Conservation (phyloP, 129 eudicot species). For the Centaurea solstitialis region DNA sequence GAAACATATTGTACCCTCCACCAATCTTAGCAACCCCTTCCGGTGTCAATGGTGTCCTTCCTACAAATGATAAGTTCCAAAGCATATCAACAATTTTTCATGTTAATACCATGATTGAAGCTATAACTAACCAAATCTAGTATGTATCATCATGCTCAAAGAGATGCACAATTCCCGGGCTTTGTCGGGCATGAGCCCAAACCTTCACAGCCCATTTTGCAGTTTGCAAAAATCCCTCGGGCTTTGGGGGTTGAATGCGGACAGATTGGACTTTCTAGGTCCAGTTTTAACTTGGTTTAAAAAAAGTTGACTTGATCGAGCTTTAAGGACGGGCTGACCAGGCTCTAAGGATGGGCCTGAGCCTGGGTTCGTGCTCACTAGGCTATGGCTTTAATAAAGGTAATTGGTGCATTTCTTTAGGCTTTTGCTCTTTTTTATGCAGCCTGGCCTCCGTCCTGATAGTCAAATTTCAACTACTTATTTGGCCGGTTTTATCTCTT, state of each 20-base stretch:
- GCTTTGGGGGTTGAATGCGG: not conserved
- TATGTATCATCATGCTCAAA: not conserved
- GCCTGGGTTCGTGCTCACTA: too few species aligned
- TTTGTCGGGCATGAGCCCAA: not conserved
- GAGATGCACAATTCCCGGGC: not conserved
- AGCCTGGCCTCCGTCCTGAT: not conserved
- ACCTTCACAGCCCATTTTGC: not conserved
- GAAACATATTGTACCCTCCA: conserved; percentile 74
- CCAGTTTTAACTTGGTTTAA: too few species aligned
- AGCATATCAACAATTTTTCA: not conserved
- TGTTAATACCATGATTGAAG: not conserved
- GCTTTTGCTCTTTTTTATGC: too few species aligned
- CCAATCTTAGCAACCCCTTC: conserved; percentile 50
- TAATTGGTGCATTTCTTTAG: too few species aligned
- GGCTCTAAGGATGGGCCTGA: too few species aligned
- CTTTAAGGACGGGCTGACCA: too few species aligned
- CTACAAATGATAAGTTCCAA: conserved; percentile 26
- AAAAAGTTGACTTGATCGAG: too few species aligned
- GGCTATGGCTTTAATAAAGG: too few species aligned
- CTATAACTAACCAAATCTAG: not conserved
- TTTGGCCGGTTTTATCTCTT: too few species aligned
- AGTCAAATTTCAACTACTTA: too few species aligned
- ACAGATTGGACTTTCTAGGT: too few species aligned
- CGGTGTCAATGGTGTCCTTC: conserved; percentile 48
- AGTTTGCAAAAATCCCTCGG: not conserved